phyloP scores from a whole-genome alignment of 768 basidiomycete genomes.

The Daedaleopsis nitida region DNA sequence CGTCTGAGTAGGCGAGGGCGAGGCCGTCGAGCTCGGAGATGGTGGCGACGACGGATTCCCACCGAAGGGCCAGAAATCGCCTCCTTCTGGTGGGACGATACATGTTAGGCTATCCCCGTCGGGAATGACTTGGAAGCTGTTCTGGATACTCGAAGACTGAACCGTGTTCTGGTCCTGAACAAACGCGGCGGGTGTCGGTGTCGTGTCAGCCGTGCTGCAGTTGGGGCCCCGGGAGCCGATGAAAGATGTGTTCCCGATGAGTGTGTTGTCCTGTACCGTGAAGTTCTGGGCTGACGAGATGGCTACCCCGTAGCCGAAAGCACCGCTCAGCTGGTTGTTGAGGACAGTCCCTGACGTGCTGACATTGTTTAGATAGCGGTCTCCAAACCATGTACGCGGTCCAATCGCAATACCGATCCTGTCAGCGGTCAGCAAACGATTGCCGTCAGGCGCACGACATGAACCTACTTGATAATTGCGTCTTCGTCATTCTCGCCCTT shows the following conservation, averaged over 20 bases:
- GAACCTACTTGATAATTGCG: constrained; percentile 69
- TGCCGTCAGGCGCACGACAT: background rate
- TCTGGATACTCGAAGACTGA: constrained; percentile 46
- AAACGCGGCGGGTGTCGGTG: constrained; percentile 61
- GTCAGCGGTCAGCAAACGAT: constrained; percentile 1
- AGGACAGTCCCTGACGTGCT: constrained; percentile 54
- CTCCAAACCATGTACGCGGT: constrained; percentile 75
- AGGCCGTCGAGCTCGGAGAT: constrained; percentile 1
- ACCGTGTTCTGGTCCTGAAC: constrained; percentile 52
- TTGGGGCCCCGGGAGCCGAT: constrained; percentile 70
- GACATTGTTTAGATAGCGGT: constrained; percentile 55
- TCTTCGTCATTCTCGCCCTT: constrained; percentile 59
- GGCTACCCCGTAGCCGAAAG: constrained; percentile 76
- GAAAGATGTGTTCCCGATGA: constrained; percentile 74
- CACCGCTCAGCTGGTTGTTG: constrained; percentile 62
- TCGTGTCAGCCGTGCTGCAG: constrained; percentile 51
- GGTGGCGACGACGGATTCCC: constrained; percentile 41
- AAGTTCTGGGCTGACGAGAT: constrained; percentile 66
- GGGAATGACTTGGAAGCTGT: constrained; percentile 50
- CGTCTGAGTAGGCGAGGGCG: constrained; percentile 21
- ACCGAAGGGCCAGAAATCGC: constrained; percentile 75
- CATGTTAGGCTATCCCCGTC: constrained; percentile 66
- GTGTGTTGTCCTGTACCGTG: constrained; percentile 59
- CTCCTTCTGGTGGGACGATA: constrained; percentile 64
- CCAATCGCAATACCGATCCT: constrained; percentile 85